Percentiles rank a stretch among this genome's conserved stretches.
phyloP scores from a whole-genome alignment of 495 filamentous ascomycete genomes.

The Aspergillus campestris region DNA sequence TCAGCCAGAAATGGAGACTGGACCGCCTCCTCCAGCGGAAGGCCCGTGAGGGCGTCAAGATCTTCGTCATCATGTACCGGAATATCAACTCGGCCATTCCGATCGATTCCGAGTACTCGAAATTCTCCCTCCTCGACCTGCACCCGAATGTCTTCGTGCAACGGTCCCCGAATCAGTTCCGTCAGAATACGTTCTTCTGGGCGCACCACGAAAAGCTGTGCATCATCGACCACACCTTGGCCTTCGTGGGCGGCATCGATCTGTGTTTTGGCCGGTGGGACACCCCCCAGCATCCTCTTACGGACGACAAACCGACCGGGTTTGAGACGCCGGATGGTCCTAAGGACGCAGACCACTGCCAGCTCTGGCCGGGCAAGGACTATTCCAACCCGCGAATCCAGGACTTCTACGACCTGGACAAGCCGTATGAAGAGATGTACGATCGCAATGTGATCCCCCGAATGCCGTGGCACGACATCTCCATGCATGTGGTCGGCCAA shows the following conservation, averaged over 20 bases:
- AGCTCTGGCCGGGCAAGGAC: constrained; percentile 96
- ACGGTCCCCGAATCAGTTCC: constrained; percentile 91
- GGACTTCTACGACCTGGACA: constrained; percentile 89
- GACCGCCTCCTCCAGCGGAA: constrained; percentile 93
- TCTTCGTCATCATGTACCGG: constrained; percentile 97
- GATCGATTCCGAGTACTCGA: constrained; percentile 98
- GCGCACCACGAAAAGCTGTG: constrained; percentile 97
- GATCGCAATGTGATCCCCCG: constrained; percentile 76
- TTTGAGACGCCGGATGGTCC: constrained; percentile 71
- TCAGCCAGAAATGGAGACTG: constrained; percentile 97
- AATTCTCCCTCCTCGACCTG: constrained; percentile 91
- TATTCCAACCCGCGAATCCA: constrained; percentile 94
- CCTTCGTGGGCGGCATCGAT: constrained; percentile 94
- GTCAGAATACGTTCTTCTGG: constrained; percentile 99
- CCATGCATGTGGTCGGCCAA: constrained; percentile 97
- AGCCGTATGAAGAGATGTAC: constrained; percentile 99
- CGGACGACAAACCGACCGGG: constrained; percentile 90
- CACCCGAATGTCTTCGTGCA: constrained; percentile 96
- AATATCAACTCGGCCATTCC: constrained; percentile 97
- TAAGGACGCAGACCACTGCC: constrained; percentile 88
- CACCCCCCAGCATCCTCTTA: constrained; percentile 81
- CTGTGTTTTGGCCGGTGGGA: constrained; percentile 98
- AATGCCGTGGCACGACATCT: constrained; percentile 99
- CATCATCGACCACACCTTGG: constrained; percentile 91
- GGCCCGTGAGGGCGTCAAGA: constrained; percentile 89